phyloP scores from a whole-genome alignment of 306 rosid genomes.

The Pyrus communis region DNA sequence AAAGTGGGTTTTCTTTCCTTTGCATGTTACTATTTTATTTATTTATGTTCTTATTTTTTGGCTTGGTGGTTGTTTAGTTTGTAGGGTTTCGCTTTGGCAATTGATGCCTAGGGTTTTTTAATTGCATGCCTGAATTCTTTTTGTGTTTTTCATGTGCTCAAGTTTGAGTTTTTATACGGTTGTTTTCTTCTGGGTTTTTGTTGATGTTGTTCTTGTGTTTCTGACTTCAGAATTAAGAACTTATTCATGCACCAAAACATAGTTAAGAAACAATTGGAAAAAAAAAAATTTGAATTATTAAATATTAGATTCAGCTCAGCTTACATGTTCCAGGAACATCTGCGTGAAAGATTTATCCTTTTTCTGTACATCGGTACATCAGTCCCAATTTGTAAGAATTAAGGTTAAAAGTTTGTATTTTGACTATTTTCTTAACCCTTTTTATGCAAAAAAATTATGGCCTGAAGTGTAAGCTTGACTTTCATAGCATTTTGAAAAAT shows the following conservation, averaged over 20 bases:
- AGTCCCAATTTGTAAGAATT: neutral
- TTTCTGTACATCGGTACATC: neutral
- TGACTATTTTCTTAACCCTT: neutral
- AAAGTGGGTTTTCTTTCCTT: neutral
- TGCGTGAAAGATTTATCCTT: neutral
- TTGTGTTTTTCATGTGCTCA: neutral
- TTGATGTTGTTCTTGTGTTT: neutral
- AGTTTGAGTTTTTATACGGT: neutral
- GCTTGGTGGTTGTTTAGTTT: neutral
- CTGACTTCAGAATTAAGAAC: neutral
- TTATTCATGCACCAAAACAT: neutral
- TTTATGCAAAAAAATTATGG: neutral
- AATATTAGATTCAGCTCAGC: neutral
- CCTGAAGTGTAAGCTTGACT: neutral
- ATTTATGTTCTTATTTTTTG: neutral
- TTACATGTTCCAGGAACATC: neutral
- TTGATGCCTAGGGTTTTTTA: neutral
- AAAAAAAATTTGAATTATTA: neutral
- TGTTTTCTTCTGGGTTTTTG: neutral
- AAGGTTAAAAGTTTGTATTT: neutral
- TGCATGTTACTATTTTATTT: neutral
- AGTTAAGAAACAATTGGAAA: neutral
- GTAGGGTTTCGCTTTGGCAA: constrained; percentile 3
- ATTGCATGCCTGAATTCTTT: neutral
- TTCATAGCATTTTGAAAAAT: neutral